Evolutionary conservation across 2,329 filamentous ascomycete species (phyloP).

Genomic region (Lizonia empirigonia): DNA sequence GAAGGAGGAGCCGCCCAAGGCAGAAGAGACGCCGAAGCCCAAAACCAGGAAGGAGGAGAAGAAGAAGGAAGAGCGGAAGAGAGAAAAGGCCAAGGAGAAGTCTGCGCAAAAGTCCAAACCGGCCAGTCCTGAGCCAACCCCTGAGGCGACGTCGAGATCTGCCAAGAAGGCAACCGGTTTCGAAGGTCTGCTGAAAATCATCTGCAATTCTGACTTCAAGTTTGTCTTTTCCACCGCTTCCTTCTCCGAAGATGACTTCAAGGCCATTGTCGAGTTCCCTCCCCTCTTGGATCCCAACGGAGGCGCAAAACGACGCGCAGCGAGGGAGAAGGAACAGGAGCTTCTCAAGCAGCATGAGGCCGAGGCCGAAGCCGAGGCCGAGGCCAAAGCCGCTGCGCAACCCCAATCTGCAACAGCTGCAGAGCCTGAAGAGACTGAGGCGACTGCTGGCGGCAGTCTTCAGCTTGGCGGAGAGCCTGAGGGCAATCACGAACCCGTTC

Average conservation of each 20-base stretch:
- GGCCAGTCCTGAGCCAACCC: constrained; percentile 30
- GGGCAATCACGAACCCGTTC: constrained; percentile 67
- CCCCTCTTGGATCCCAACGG: constrained; percentile 83
- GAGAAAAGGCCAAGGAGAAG: constrained; percentile 34
- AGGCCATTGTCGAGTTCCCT: constrained; percentile 65
- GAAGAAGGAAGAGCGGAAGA: constrained; percentile 31
- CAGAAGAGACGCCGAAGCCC: constrained; percentile 26
- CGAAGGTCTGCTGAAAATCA: constrained; percentile 47
- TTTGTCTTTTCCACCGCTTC: constrained; percentile 58
- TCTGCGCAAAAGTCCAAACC: constrained; percentile 37
- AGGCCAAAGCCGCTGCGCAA: constrained; percentile 55
- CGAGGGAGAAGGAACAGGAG: constrained; percentile 71
- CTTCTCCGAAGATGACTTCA: constrained; percentile 54
- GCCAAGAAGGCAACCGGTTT: constrained; percentile 36
- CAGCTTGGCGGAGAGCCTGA: constrained; percentile 93
- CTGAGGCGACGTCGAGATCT: constrained; percentile 18
- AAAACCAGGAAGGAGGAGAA: constrained; percentile 35
- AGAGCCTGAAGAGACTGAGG: constrained; percentile 75
- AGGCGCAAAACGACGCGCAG: constrained; percentile 77
- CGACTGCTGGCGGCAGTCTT: constrained; percentile 70
- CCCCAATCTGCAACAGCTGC: constrained; percentile 21
- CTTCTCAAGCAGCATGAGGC: constrained; percentile 53
- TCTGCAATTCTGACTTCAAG: constrained; percentile 54
- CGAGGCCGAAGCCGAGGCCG: constrained; percentile 54
- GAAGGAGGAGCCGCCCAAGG: constrained; percentile 37